phyloP scores from a whole-genome alignment of 1,284 basidiomycete species.

The Pseudozyma pruni region DNA sequence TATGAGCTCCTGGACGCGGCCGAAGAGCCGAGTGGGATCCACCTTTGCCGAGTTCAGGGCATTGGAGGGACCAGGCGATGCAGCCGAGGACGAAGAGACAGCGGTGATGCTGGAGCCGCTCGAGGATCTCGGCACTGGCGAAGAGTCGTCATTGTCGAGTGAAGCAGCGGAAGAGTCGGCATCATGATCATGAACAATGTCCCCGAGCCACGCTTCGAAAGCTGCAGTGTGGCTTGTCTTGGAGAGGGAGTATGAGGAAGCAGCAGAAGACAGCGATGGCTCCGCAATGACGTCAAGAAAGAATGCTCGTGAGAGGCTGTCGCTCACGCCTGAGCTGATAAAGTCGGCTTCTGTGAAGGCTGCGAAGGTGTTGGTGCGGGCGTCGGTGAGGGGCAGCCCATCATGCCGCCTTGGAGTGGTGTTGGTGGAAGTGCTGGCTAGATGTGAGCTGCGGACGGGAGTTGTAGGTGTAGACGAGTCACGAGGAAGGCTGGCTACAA shows the following conservation, averaged over 20 bases:
- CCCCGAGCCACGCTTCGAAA: slow-evolving; percentile 52
- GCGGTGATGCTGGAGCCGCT: slow-evolving; percentile 59
- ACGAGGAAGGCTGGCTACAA: slow-evolving; percentile 17
- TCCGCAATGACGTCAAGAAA: slow-evolving; percentile 56
- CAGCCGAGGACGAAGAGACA: slow-evolving; percentile 30
- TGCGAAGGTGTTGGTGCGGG: slow-evolving; percentile 1
- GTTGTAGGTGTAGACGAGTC: slow-evolving; percentile 8
- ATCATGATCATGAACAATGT: slow-evolving; percentile 48
- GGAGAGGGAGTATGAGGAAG: slow-evolving; percentile 11
- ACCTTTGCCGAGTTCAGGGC: slow-evolving; percentile 9
- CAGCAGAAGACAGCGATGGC: slow-evolving; percentile 14
- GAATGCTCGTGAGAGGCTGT: slow-evolving; percentile 43
- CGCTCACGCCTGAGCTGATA: slow-evolving; percentile 32
- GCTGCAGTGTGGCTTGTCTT: slow-evolving; percentile 15
- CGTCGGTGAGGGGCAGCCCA: slow-evolving; percentile 11
- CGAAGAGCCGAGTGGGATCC: slow-evolving; percentile 41
- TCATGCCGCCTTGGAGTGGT: slow-evolving; percentile 10
- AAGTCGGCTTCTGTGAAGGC: slow-evolving; percentile 19
- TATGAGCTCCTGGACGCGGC: slow-evolving; percentile 59
- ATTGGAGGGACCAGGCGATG: slow-evolving; percentile 6
- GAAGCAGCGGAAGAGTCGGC: slow-evolving; percentile 1
- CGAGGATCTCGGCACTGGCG: slow-evolving; percentile 34
- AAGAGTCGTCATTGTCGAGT: not conserved
- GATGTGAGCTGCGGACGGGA: slow-evolving; percentile 9
- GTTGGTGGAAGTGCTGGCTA: slow-evolving; percentile 1